phyloP scores from a whole-genome alignment of 2,329 filamentous ascomycete species.

The Ophiostoma quercus region DNA sequence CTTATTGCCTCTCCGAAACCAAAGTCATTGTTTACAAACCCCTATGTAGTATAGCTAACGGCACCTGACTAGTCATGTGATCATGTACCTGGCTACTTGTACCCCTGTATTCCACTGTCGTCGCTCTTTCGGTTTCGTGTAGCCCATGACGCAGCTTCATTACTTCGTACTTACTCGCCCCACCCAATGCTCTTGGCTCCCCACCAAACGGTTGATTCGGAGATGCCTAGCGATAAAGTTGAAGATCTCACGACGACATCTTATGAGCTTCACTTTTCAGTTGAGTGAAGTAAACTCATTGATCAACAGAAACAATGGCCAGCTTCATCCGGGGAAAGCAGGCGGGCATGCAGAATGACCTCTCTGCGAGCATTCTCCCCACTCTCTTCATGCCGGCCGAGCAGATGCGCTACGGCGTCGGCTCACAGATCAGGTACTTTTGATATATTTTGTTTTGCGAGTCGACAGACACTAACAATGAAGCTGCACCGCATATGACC shows the following conservation, averaged over 20 bases:
- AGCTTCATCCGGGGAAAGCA: constrained; percentile 89
- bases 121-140: too few species aligned
- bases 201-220: constrained; percentile 8
- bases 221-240: background rate
- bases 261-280: background rate
- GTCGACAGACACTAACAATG: background rate
- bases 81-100: too few species aligned
- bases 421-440: constrained; percentile 61
- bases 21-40: too few species aligned
- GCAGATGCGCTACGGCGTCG: constrained; percentile 75
- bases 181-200: background rate
- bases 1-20: too few species aligned
- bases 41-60: too few species aligned
- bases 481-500: constrained; percentile 63
- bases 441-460: constrained; percentile 35
- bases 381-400: constrained; percentile 80
- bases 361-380: constrained; percentile 73
- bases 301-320: constrained; percentile 49
- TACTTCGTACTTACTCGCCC: background rate
- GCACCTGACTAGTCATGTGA: too few species aligned
- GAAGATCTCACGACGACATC: background rate
- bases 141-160: background rate
- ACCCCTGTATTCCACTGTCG: too few species aligned
- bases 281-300: background rate
- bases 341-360: constrained; percentile 83